Evolutionary conservation across 768 basidiomycete genomes (phyloP), one percentile per base, ranked within the genome.

Genomic region (Clitopilus hobsonii): DNA sequence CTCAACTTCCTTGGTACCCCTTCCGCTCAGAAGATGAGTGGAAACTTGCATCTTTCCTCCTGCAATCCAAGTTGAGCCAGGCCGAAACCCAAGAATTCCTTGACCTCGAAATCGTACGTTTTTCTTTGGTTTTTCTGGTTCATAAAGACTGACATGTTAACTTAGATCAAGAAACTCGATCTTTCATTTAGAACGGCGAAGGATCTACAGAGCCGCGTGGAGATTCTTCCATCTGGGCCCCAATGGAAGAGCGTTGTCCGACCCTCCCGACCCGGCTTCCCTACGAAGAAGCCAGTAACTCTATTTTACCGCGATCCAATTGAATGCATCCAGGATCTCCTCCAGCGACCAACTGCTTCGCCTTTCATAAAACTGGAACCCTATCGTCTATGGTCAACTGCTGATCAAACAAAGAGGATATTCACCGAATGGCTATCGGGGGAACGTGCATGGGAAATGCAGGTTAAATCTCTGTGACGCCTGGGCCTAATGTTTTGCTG

Each of bases 341-440:
- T 36, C 29, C 10, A 13, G n/a, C 23, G 38, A 14, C 51, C 51
- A 4, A 26, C 20, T 6, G 22, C 28, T 14, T 6, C 8, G 18
- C 4, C 4, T 10, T 36, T 18, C 25, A 6, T 52, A 4, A 25
- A 36, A 38, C 16, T 66, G 16, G 25, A 45, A 14, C 67, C 67
- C 4, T 48, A 59, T 5, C 57, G 51, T 24, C 38, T 61, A 0
- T 70, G 58, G 47, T 55, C 47, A 20, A 53, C 24, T 0, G 53
- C 54, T 3, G 59, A 60, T 14, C 20, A 53, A 1, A 20, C 54
- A 6, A 53, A 57, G 25, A 38, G 54, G 2, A 32, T 63, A 7
- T 68, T 58, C 49, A 56, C 20, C 2, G 61, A 71, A 24, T 70
- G 60, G 56, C 65, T 66, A 38, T 63, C 56, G 2, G 55, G 54